phyloP scores from a whole-genome alignment of 495 filamentous ascomycete genomes.

The Peziza echinospora region DNA sequence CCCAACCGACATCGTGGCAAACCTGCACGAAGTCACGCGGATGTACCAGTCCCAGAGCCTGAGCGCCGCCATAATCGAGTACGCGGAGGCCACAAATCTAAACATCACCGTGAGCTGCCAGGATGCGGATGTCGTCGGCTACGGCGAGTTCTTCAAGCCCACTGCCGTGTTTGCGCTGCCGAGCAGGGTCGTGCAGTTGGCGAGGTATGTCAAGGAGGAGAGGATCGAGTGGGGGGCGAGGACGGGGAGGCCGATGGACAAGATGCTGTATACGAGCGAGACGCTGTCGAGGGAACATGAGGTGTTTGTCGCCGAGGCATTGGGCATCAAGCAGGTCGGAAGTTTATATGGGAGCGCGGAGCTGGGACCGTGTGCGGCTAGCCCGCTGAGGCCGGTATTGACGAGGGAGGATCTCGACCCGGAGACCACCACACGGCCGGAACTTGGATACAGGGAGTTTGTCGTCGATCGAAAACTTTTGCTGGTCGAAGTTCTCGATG shows the following conservation, averaged over 20 bases:
- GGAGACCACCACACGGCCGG: too few relatives aligned
- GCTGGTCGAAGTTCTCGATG: conserved; percentile 13
- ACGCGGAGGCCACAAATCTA: conserved; percentile 9
- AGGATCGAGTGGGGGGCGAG: neutral
- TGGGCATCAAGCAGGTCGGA: conserved; percentile 2
- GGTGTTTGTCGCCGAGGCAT: conserved; percentile 5
- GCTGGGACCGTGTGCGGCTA: too few relatives aligned
- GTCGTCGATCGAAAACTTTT: conserved; percentile 19
- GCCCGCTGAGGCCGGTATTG: too few relatives aligned
- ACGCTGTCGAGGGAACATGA: conserved; percentile 3
- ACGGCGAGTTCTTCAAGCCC: neutral
- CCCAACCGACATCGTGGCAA: conserved; percentile 19
- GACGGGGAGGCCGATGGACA: neutral
- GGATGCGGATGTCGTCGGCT: neutral
- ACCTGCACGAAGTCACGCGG: conserved; percentile 9
- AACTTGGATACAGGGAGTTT: too few relatives aligned
- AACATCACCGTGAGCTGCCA: neutral
- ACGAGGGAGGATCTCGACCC: too few relatives aligned
- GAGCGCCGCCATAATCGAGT: conserved; percentile 11
- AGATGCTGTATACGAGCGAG: conserved; percentile 5
- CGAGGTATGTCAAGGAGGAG: conserved; percentile 3
- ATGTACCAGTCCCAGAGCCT: conserved; percentile 17
- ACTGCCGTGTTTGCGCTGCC: conserved; percentile 1
- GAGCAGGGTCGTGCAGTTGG: conserved; percentile 4
- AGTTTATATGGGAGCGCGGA: conserved; percentile 3